These are phyloP conservation scores for Paxillus involutus DNA, from an alignment of 768 basidiomycete species.

Conservation along the genomic window DNA sequence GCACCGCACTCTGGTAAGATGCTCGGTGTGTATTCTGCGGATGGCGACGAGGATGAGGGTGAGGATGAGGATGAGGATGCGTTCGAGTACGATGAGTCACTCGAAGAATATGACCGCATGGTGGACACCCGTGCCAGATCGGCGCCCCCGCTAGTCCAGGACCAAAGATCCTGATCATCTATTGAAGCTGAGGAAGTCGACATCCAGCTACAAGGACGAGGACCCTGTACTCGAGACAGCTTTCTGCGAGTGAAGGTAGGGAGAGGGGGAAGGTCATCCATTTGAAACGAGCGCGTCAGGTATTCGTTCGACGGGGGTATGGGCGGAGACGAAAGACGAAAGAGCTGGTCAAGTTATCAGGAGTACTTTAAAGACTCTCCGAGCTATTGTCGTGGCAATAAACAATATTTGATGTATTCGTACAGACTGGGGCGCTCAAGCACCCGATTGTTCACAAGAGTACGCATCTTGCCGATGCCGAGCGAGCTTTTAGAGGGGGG, in stretches of 20 bases:
- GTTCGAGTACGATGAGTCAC: slow-evolving; percentile 12
- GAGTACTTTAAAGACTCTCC: not conserved
- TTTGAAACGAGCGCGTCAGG: not conserved
- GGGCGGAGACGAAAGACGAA: not conserved
- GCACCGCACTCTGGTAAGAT: slow-evolving; percentile 5
- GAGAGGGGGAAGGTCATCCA: slow-evolving; percentile 13
- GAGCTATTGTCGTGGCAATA: not conserved
- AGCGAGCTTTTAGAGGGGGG: slow-evolving; percentile 3
- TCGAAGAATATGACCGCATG: slow-evolving; percentile 13
- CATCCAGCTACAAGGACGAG: slow-evolving; percentile 30
- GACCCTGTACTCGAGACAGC: slow-evolving; percentile 23
- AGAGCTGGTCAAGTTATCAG: not conserved
- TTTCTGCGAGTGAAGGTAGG: slow-evolving; percentile 6
- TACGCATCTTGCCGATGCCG: slow-evolving; percentile 14
- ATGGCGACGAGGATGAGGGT: slow-evolving; percentile 2
- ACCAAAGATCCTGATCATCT: slow-evolving; percentile 16
- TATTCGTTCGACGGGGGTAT: not conserved
- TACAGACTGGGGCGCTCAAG: not conserved
- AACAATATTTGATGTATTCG: not conserved
- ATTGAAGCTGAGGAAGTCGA: slow-evolving; percentile 10
- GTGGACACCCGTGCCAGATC: slow-evolving; percentile 16
- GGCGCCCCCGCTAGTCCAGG: slow-evolving; percentile 12
- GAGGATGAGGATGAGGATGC: slow-evolving; percentile 11
- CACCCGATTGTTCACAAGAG: not conserved
- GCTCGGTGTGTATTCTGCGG: not conserved